Evolutionary conservation across 371 early-diverging fungal genomes (phyloP), one percentile per base, ranked within the genome.

Genomic region (Phascolomyces articulosus): DNA sequence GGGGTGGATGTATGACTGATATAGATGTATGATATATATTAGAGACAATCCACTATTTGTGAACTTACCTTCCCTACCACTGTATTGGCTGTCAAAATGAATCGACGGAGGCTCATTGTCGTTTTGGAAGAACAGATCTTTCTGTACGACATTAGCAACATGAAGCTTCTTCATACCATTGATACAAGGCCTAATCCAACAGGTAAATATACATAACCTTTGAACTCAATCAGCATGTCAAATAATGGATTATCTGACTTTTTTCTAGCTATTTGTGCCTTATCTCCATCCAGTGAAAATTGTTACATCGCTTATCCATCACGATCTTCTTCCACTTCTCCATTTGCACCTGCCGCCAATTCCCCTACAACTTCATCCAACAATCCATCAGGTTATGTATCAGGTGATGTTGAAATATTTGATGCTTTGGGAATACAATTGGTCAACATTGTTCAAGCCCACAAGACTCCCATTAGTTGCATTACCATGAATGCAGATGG

Each of bases 271-370:
- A 89, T 97, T 18, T 94, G 96, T 71, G 92, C 96, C 11, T 84
- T 98, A 66, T 96, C 98, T 11, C 94, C 97, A 6, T 94, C 95
- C 11, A 89, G 89, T 58, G 98, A 98, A 51, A 95, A 94, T 76
- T 96, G 96, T 76, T 97, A 89, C 68, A 86, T 96, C 49, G 95
- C 96, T 1, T 98, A 98, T 66, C 97, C 97, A 6, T 88, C 96
- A 6, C 81, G 84, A 21, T 72, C 80, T 8, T 77, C 85, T 20
- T 74, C 84, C 0, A 72, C 78, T 10, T 85, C 87, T 29, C 80
- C 83, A 16, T 83, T 84, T 53, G 71, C 78, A 13, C 27, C 69
- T 7, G 44, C 64, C 20, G 48, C 64, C 53, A 44, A 58, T 23
- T n/a, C 41, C 24, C 15, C 62, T 20, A 7, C 93, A 8, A 90